phyloP scores from a whole-genome alignment of 345 rosid genomes.

The Corymbia maculata region DNA sequence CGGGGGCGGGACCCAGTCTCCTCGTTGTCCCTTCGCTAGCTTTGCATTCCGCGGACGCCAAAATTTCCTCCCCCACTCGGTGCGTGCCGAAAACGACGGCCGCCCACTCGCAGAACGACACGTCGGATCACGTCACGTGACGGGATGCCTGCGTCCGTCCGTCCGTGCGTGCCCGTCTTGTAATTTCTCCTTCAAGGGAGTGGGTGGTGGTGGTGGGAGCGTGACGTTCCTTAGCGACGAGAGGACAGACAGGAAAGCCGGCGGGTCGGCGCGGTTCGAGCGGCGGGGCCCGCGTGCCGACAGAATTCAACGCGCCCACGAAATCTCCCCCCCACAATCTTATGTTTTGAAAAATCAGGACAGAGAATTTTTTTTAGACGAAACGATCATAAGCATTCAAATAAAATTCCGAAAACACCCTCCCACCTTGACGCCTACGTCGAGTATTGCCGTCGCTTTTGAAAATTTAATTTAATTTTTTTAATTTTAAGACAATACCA shows the following conservation, averaged over 20 bases:
- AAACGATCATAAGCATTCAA: not conserved
- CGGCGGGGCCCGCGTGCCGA: not conserved
- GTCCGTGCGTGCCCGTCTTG: not conserved
- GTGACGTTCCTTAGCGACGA: not conserved
- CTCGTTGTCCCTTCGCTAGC: not conserved
- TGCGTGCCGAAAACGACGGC: not conserved
- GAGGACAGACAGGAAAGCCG: not conserved
- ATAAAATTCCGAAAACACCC: not conserved
- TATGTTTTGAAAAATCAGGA: not conserved
- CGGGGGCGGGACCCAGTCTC: not conserved
- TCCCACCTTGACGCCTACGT: not conserved
- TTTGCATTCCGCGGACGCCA: not conserved
- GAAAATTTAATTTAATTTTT: not conserved
- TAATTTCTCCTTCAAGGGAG: not conserved
- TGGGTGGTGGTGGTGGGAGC: not conserved
- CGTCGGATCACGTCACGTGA: not conserved
- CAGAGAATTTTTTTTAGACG: not conserved
- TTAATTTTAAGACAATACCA: not conserved
- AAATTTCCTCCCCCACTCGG: not conserved
- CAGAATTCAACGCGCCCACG: not conserved
- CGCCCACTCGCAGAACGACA: not conserved
- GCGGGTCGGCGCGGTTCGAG: not conserved
- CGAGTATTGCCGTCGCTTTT: not conserved
- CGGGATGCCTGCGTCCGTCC: not conserved
- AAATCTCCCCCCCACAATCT: not conserved